Conservation (phyloP, 257 asterid species). For the Craterostigma plantagineum region DNA sequence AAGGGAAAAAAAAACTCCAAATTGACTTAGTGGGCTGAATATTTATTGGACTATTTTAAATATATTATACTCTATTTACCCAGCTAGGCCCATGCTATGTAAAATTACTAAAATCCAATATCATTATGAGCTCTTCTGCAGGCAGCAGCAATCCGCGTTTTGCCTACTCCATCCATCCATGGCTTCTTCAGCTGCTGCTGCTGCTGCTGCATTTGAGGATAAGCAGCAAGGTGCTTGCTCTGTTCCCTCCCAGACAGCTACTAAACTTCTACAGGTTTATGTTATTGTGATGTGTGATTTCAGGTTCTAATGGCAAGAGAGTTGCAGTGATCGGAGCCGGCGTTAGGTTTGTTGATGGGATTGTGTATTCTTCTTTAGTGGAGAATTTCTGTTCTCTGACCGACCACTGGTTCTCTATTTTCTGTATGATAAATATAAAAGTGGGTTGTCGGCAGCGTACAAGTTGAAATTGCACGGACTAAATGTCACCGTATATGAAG, state of each 20-base stretch:
- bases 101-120: too few relatives aligned
- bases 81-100: too few relatives aligned
- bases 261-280: not conserved
- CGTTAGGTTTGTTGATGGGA: slow-evolving; percentile 28
- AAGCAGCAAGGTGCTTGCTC: too few relatives aligned
- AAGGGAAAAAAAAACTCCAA: too few relatives aligned
- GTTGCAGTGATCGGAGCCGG: slow-evolving; percentile 90
- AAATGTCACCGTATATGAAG: slow-evolving; percentile 69
- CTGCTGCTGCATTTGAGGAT: too few relatives aligned
- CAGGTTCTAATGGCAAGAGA: slow-evolving; percentile 27
- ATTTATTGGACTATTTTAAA: too few relatives aligned
- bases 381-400: not conserved
- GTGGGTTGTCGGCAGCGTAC: slow-evolving; percentile 94
- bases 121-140: too few relatives aligned
- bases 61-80: too few relatives aligned
- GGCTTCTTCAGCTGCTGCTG: too few relatives aligned
- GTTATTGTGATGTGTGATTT: slow-evolving; percentile 7
- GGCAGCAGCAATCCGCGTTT: too few relatives aligned
- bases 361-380: not conserved
- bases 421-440: slow-evolving; percentile 13
- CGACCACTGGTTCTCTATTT: not conserved
- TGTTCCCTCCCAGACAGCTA: not conserved
- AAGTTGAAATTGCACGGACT: slow-evolving; percentile 66
- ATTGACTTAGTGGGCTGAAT: too few relatives aligned
- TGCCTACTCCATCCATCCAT: too few relatives aligned